phyloP scores from a whole-genome alignment of 1,139 yeast genomes.

The Hyphopichia fennica region DNA sequence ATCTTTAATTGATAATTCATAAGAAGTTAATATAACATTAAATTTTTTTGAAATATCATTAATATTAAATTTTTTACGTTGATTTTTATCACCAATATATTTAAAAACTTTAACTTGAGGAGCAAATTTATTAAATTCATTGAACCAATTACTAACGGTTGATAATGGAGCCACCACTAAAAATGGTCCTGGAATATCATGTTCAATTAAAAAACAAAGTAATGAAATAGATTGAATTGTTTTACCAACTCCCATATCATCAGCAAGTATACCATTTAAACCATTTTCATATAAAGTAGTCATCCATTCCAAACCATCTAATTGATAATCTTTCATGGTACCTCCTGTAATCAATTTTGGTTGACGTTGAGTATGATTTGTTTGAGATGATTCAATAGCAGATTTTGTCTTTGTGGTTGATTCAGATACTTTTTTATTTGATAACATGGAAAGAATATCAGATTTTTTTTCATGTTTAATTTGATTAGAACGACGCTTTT shows the following conservation, averaged over 20 bases:
- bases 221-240: constrained; percentile 85
- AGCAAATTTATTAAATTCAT: constrained; percentile 70
- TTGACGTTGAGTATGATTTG: constrained; percentile 40
- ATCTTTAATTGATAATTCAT: constrained; percentile 77
- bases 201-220: constrained; percentile 72
- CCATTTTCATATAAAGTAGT: constrained; percentile 89
- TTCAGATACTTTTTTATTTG: constrained; percentile 13
- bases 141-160: constrained; percentile 81
- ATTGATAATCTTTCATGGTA: constrained; percentile 73
- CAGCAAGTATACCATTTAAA: constrained; percentile 90
- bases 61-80: constrained; percentile 42
- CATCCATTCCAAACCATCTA: constrained; percentile 91
- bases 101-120: constrained; percentile 65
- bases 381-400: constrained; percentile 24
- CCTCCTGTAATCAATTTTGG: constrained; percentile 72
- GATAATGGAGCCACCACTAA: constrained; percentile 85
- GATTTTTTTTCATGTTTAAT: constrained; percentile 6
- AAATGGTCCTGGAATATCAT: constrained; percentile 82
- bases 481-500: constrained; percentile 4
- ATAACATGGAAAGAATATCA: constrained; percentile 27
- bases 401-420: constrained; percentile 21
- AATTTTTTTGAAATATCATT: constrained; percentile 9
- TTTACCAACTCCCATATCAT: constrained; percentile 96
- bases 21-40: constrained; percentile 72
- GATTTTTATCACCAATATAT: constrained; percentile 65